Evolutionary conservation across 1,284 basidiomycete species (phyloP).

Genomic region (Leucoagaricus sp.): DNA sequence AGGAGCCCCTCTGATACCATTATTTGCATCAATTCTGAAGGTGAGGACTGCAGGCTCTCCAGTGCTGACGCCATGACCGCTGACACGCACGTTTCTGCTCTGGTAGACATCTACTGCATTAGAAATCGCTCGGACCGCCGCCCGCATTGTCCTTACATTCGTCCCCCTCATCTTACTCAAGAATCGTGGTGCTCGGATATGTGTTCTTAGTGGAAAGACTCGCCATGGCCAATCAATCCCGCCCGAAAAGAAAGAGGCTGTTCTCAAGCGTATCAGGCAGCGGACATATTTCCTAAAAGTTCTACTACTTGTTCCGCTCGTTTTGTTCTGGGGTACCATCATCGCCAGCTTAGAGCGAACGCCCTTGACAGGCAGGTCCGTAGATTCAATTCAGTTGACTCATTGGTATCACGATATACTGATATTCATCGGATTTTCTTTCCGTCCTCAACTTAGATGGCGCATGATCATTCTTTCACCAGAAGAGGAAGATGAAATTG

Average conservation of each 20-base stretch:
- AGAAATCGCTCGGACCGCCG: slow-evolving; percentile 63
- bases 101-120: slow-evolving; percentile 56
- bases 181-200: slow-evolving; percentile 52
- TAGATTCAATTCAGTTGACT: slow-evolving; percentile 4
- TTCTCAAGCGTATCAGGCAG: slow-evolving; percentile 49
- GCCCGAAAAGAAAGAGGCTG: slow-evolving; percentile 48
- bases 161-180: slow-evolving; percentile 64
- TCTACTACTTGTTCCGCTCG: slow-evolving; percentile 66
- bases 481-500: slow-evolving; percentile 87
- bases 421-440: background rate
- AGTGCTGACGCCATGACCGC: no score
- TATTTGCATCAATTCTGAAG: slow-evolving; percentile 43
- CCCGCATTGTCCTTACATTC: slow-evolving; percentile 71
- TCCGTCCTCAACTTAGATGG: slow-evolving; percentile 52
- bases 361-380: slow-evolving; percentile 81
- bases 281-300: slow-evolving; percentile 54
- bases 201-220: slow-evolving; percentile 4
- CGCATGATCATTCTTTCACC: slow-evolving; percentile 85
- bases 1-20: slow-evolving; percentile 28
- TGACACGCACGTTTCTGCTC: background rate
- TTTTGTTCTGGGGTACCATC: slow-evolving; percentile 75
- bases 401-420: background rate
- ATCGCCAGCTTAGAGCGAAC: slow-evolving; percentile 80
- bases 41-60: no score
- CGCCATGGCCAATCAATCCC: slow-evolving; percentile 46